Evolutionary conservation across 441 rosid species (phyloP).

Genomic region (Aquilaria agallochum): DNA sequence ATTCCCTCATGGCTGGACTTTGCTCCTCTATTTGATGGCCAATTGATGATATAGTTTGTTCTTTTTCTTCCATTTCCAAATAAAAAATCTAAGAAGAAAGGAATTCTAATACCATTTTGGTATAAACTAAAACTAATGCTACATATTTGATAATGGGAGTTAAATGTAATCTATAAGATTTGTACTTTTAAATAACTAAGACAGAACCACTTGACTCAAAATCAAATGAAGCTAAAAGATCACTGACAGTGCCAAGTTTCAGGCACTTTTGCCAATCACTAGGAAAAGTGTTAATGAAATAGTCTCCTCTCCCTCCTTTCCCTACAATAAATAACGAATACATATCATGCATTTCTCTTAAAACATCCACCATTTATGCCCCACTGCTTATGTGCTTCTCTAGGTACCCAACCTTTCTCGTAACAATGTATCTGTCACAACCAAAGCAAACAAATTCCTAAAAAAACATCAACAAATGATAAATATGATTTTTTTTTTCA

Average conservation of each 20-base stretch:
- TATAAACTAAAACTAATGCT: too few species aligned
- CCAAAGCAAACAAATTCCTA: not conserved
- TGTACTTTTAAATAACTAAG: constrained; percentile 67
- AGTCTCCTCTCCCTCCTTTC: constrained; percentile 44
- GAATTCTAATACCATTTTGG: too few species aligned
- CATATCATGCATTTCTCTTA: constrained; percentile 46
- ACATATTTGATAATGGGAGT: too few species aligned
- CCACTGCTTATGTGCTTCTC: constrained; percentile 56
- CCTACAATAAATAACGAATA: constrained; percentile 73
- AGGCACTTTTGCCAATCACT: constrained; percentile 91
- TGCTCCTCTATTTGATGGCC: too few species aligned
- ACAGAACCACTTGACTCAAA: constrained; percentile 54
- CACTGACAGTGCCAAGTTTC: constrained; percentile 72
- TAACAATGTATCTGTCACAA: constrained; percentile 40
- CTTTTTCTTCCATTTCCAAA: too few species aligned
- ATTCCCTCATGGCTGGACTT: too few species aligned
- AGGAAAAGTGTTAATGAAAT: too few species aligned
- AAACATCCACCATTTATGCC: constrained; percentile 31
- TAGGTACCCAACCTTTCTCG: constrained; percentile 54
- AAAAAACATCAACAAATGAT: not conserved
- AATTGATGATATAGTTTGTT: too few species aligned
- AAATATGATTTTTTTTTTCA: not conserved
- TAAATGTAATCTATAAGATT: too few species aligned
- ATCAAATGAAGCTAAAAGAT: constrained; percentile 65
- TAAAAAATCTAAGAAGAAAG: too few species aligned